A percentile compares a stretch with the other conserved stretches of the same genome.
Evolutionary conservation across 78 protist species (phyloP).

Genomic region (Cavenderia fasciculata): DNA sequence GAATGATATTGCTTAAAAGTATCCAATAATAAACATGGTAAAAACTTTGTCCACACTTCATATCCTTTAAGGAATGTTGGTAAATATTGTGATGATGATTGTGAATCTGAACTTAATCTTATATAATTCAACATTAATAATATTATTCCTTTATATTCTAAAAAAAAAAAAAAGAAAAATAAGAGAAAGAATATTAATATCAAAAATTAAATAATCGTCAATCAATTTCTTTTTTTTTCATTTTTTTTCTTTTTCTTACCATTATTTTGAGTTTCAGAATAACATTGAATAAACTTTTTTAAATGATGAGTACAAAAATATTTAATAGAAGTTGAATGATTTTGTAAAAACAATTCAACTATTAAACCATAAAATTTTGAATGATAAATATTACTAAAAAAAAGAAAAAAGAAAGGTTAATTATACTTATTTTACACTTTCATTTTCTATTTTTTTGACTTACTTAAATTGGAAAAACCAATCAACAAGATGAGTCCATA

Average conservation of each 20-base stretch:
- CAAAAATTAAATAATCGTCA: not conserved
- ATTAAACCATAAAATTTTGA: constrained; percentile 26
- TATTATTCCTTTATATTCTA: constrained; percentile 29
- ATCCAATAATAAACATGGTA: constrained; percentile 12
- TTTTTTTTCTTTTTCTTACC: no score
- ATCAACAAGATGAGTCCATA: constrained; percentile 53
- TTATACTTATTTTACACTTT: not conserved
- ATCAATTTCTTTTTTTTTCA: not conserved
- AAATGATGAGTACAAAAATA: constrained; percentile 49
- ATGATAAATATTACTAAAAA: constrained; percentile 61
- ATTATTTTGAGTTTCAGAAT: no score
- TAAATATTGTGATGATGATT: constrained; percentile 2
- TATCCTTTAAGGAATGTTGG: constrained; percentile 39
- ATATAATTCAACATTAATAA: constrained; percentile 43
- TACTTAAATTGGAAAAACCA: constrained; percentile 71
- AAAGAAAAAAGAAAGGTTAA: not conserved
- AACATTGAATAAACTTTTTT: constrained; percentile 42
- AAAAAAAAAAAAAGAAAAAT: not conserved
- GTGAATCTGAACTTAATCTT: constrained; percentile 7
- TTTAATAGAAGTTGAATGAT: constrained; percentile 63
- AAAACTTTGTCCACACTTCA: constrained; percentile 38
- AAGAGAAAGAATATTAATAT: not conserved
- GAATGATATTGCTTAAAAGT: constrained; percentile 15
- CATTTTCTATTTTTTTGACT: not conserved
- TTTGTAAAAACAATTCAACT: constrained; percentile 44